Percentiles rank a stretch among this genome's conserved stretches.
Conservation (phyloP, 164 flowering plant genomes). For the Cinnamomum chago region DNA sequence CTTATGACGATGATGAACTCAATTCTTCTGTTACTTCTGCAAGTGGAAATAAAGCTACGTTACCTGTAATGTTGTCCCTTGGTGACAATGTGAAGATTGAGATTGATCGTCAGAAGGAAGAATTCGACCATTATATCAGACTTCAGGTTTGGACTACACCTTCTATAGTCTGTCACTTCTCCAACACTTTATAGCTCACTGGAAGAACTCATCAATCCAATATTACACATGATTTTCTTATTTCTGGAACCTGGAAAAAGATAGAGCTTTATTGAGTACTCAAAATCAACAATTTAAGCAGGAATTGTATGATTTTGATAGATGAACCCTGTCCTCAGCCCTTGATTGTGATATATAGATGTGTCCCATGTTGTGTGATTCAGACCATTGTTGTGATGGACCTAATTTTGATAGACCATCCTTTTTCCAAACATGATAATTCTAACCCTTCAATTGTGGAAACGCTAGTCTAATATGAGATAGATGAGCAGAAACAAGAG, state of each 20-base stretch:
- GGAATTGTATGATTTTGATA: neutral
- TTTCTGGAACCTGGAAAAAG: neutral
- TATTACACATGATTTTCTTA: neutral
- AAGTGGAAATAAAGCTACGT: slow-evolving; percentile 61
- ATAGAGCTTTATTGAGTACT: neutral
- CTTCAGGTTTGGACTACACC: slow-evolving; percentile 47
- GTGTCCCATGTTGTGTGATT: neutral
- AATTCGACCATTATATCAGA: slow-evolving; percentile 62
- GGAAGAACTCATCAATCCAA: neutral
- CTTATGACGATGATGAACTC: slow-evolving; percentile 83
- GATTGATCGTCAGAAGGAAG: slow-evolving; percentile 66
- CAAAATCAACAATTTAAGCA: neutral
- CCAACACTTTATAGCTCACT: neutral
- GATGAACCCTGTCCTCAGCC: neutral
- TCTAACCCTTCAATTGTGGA: too few species aligned
- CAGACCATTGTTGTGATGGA: neutral
- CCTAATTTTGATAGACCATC: neutral
- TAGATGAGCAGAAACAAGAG: too few species aligned
- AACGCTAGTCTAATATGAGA: too few species aligned
- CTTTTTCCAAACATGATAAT: too few species aligned
- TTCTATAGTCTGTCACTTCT: neutral
- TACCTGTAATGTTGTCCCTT: slow-evolving; percentile 44
- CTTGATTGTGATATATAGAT: neutral
- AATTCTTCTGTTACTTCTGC: slow-evolving; percentile 71
- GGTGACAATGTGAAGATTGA: slow-evolving; percentile 53